Evolutionary conservation across 2,329 filamentous ascomycete genomes (phyloP).

Genomic region (Thelonectria rubi): DNA sequence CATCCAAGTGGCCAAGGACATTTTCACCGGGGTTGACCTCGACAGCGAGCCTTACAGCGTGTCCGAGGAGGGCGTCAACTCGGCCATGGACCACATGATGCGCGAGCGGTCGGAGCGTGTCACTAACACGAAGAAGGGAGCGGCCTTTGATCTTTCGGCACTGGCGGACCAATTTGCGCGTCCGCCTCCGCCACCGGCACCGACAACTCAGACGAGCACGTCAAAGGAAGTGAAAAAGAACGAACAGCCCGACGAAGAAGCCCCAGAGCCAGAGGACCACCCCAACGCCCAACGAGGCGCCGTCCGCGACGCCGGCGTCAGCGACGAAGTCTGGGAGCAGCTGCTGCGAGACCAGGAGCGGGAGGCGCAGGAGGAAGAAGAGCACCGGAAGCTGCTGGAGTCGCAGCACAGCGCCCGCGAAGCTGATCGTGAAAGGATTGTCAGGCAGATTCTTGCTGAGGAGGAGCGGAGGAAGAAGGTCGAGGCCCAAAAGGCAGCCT

Average conservation of each 20-base stretch:
- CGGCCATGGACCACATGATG: slow-evolving; percentile 39
- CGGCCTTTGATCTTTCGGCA: background rate
- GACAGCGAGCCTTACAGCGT: slow-evolving; percentile 24
- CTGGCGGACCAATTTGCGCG: rapidly evolving
- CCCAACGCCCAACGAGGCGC: background rate
- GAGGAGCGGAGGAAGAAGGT: slow-evolving; percentile 45
- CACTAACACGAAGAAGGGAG: slow-evolving; percentile 22
- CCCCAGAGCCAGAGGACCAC: too few species aligned
- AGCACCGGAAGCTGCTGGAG: slow-evolving; percentile 48
- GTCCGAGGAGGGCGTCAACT: slow-evolving; percentile 24
- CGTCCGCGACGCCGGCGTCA: slow-evolving; percentile 65
- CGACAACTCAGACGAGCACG: background rate
- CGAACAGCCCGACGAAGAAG: background rate
- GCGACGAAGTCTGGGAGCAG: slow-evolving; percentile 68
- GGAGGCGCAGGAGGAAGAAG: slow-evolving; percentile 49
- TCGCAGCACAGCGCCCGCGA: slow-evolving; percentile 41
- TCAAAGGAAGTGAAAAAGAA: background rate
- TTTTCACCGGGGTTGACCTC: slow-evolving; percentile 53
- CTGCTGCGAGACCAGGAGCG: slow-evolving; percentile 60
- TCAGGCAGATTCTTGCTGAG: slow-evolving; percentile 37
- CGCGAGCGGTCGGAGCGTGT: slow-evolving; percentile 24
- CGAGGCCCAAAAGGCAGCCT: slow-evolving; percentile 54
- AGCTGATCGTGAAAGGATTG: slow-evolving; percentile 48
- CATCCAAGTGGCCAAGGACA: slow-evolving; percentile 58
- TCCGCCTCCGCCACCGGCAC: background rate